A percentile compares a stretch with the other conserved stretches of the same genome.
phyloP scores from a whole-genome alignment of 2,329 filamentous ascomycete species.

The Colletotrichum cuscutae region DNA sequence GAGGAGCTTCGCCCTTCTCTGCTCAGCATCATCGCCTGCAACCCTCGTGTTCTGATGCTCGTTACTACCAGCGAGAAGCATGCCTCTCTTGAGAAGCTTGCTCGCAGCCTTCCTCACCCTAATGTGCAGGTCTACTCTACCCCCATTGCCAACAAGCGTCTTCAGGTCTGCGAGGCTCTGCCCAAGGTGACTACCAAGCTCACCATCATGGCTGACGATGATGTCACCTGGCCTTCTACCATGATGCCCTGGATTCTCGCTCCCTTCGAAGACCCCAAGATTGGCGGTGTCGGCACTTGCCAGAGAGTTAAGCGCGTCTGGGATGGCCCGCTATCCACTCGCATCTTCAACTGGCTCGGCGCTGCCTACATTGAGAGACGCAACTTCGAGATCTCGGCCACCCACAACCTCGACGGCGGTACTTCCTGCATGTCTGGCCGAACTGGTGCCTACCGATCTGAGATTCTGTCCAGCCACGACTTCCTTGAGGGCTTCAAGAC shows the following conservation, averaged over 20 bases:
- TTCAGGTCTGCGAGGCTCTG: slow-evolving; percentile 92
- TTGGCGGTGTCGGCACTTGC: slow-evolving; percentile 92
- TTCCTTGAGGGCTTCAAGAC: slow-evolving; percentile 92
- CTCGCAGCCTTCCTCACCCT: slow-evolving; percentile 66
- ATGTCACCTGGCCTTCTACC: slow-evolving; percentile 90
- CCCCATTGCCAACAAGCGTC: slow-evolving; percentile 91
- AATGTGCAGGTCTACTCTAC: slow-evolving; percentile 81
- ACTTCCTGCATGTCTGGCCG: slow-evolving; percentile 97
- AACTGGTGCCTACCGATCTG: slow-evolving; percentile 90
- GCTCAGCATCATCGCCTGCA: slow-evolving; percentile 77
- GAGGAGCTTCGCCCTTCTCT: slow-evolving; percentile 86
- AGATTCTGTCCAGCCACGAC: slow-evolving; percentile 85
- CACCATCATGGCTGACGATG: slow-evolving; percentile 94
- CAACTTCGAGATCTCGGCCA: slow-evolving; percentile 97
- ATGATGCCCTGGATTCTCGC: slow-evolving; percentile 92
- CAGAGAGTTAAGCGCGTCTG: slow-evolving; percentile 82
- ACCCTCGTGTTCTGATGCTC: slow-evolving; percentile 79
- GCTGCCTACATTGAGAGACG: slow-evolving; percentile 92
- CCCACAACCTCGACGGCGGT: slow-evolving; percentile 92
- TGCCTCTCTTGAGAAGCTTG: slow-evolving; percentile 74
- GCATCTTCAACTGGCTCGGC: slow-evolving; percentile 88
- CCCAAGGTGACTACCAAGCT: slow-evolving; percentile 85
- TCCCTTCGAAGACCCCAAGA: slow-evolving; percentile 84
- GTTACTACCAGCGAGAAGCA: slow-evolving; percentile 88
- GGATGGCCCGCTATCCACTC: slow-evolving; percentile 66